Base-by-base conservation (phyloP, 352 stramenopile species). In the Pelagophyceae sp. region DNA sequence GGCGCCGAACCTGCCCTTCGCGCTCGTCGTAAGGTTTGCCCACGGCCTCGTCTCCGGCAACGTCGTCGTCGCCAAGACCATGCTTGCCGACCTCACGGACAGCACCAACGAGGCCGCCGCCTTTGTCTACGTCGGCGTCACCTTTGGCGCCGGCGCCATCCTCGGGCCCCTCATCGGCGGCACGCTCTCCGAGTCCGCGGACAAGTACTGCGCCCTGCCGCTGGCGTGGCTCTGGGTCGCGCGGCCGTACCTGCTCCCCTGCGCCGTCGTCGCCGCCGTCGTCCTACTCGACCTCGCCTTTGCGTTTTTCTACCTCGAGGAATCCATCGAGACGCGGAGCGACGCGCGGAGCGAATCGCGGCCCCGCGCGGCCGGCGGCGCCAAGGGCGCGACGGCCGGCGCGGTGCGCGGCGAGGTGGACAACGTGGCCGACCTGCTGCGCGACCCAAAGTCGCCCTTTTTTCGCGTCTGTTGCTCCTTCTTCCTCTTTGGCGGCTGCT, bases 101-200 rank as follows among this genome's bases (percentile, higher is more conserved):
- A 6, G 20, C 5, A 71, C 61, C 15, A 71, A 71, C 61, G 61
- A 71, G 61, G 27, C 29, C 15, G 29, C 6, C n/a, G 61, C 61
- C 15, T 71, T 71, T 29, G 61, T 40, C 29, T 40, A 40, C 29
- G 61, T 71, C 15, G 61, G 61, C 61, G 61, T 37, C 3, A 40
- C 33, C 15, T 71, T 40, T 29, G 61, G n/a, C 61, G 61, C 61
- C 3, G 61, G 61, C 11, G 3, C 61, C 61, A 40, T 71, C 15
- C 29, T 71, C n/a, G 61, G 61, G n/a, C 61, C 61, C 3, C 61
- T 71, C 15, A 27, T 71, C 31, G 61, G 61, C 29, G 61, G 61
- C 33, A 17, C 33, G 29, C 61, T 71, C 33, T 6, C 15, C 3
- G 61, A 37, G 33, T 31, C 61, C 3, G 29, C 61, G 61, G 29